Base-by-base conservation (phyloP, 1,139 yeast genomes). In the Geotrichum bryndzae region DNA sequence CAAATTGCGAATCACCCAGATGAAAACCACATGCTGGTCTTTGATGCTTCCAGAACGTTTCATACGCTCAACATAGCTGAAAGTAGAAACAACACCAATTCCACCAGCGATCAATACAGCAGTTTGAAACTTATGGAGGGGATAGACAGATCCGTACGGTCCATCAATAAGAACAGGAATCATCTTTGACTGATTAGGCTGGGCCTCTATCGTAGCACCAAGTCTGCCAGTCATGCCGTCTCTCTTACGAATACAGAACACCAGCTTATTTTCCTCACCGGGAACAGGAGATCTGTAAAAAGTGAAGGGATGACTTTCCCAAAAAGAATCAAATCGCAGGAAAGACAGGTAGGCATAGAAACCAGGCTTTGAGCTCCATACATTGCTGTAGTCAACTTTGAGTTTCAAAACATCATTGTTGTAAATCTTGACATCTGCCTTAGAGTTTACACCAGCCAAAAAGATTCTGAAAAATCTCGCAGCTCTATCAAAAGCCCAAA, bases 231-330 rank as follows among this genome's bases (percentile, higher is more conserved):
- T 72, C 59, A 61, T 73, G 72, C 66, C 73, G 63, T 45, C 68
- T 71, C 61, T 74, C 71, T 65, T 78, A 72, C 63, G 74, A 70
- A 63, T 74, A 70, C 38, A 72, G 67, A 60, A 69, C 68, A 56
- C 76, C 66, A 71, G 70, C 72, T 66, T 48, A 22, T 66, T 66
- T 13, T 66, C 66, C 54, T 66, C 63, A 11, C 62, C 66, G 15
- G 65, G 64, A 46, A 62, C 59, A 22, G 67, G 71, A 58, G 71
- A 58, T 57, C 61, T 54, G 57, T 82, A 79, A 27, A 82, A 74
- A 0, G 90, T 84, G 69, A 86, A 87, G 0, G 92, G 92, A 72
- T 87, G 92, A 0, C 87, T 82, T 69, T 87, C 90, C 70, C 80
- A 72, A 54, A 82, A 79, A 23, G 65, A 65, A 46, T 67, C 63